Percentiles rank a stretch among this genome's conserved stretches.
phyloP scores from a whole-genome alignment of 495 filamentous ascomycete genomes.

The Talaromyces ruber region DNA sequence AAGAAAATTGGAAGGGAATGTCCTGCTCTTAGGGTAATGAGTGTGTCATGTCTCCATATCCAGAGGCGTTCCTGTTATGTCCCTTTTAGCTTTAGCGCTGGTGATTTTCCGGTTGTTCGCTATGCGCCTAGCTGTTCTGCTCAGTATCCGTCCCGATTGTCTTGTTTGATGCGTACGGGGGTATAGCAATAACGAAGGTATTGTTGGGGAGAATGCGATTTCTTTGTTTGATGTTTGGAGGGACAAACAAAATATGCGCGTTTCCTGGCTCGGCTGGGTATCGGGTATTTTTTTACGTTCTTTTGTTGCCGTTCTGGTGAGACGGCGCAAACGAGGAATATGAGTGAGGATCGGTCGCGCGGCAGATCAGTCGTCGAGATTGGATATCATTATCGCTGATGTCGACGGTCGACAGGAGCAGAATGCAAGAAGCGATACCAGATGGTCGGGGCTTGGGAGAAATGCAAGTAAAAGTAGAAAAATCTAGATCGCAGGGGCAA shows the following conservation, averaged over 20 bases:
- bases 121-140: not conserved
- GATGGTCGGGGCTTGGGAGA: not conserved
- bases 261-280: not conserved
- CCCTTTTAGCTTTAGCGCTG: not conserved
- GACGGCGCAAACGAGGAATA: not conserved
- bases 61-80: not conserved
- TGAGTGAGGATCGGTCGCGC: not conserved
- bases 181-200: not conserved
- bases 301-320: not conserved
- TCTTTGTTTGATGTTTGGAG: not conserved
- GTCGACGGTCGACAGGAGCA: not conserved
- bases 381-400: not conserved
- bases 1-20: not conserved
- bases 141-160: not conserved
- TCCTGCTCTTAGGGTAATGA: not conserved
- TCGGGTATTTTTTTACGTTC: not conserved
- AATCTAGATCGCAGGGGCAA: not conserved
- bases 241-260: not conserved
- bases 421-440: not conserved
- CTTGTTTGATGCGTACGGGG: not conserved
- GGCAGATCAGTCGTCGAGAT: not conserved
- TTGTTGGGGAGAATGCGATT: not conserved
- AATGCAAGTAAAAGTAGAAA: not conserved
- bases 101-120: not conserved
- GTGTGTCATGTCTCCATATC: not conserved